Percentiles rank a stretch among this genome's conserved stretches.
Conservation (phyloP, 352 stramenopile species). For the Stramenopiles sp. region DNA sequence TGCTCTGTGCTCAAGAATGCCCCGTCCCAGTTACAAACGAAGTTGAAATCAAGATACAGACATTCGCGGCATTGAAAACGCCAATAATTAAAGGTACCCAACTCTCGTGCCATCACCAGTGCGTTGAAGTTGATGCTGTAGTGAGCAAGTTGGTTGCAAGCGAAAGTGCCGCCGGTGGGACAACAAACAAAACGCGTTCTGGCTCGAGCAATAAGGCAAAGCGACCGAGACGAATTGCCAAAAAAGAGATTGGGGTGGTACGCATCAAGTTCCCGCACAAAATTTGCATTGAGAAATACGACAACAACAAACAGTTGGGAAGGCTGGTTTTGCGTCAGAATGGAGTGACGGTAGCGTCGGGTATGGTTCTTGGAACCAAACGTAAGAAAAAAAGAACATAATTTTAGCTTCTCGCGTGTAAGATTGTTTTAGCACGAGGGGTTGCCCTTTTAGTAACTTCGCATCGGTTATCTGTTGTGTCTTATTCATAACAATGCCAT, state of each 20-base stretch:
- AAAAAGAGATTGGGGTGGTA: no score
- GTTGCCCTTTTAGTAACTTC: no score
- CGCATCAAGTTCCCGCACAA: conserved; percentile 48
- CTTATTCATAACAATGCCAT: no score
- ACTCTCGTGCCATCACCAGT: conserved; percentile 57
- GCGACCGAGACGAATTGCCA: no score
- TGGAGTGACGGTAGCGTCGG: conserved; percentile 49
- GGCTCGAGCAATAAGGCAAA: conserved; percentile 54
- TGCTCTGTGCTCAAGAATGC: conserved; percentile 50
- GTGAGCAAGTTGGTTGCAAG: conserved; percentile 51
- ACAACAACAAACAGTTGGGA: conserved; percentile 48
- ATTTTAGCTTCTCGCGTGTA: no score
- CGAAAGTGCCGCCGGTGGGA: conserved; percentile 42
- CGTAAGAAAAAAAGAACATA: no score
- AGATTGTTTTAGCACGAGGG: no score
- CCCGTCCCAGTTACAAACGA: conserved; percentile 30
- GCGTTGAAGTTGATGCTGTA: conserved; percentile 55
- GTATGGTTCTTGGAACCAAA: no score
- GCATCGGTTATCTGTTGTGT: no score
- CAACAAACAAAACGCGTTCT: conserved; percentile 53
- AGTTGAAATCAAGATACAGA: conserved; percentile 64
- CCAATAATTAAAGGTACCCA: conserved; percentile 53
- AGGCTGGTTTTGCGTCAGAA: conserved; percentile 55
- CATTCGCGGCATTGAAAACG: conserved; percentile 53
- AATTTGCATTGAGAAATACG: conserved; percentile 51